Evolutionary conservation across 2,329 filamentous ascomycete genomes (phyloP).

Genomic region (Beauveria australis): DNA sequence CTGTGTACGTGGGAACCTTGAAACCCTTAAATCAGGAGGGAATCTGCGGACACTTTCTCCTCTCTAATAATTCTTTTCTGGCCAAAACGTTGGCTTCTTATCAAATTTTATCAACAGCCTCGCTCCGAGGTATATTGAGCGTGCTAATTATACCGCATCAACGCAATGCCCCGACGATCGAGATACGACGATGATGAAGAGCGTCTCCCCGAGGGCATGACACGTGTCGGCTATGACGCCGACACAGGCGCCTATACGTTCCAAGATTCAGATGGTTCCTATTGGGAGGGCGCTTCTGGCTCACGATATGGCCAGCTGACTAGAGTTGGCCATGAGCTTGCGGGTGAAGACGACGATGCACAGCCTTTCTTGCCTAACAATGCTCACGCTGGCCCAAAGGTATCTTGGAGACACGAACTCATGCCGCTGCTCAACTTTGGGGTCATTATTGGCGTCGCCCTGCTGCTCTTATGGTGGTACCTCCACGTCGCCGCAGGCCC

Average conservation of each 20-base stretch:
- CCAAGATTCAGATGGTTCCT: conserved; percentile 37
- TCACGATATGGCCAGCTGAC: conserved; percentile 40
- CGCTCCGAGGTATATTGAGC: too few relatives aligned
- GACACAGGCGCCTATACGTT: conserved; percentile 46
- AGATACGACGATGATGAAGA: conserved; percentile 39
- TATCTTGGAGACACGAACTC: conserved; percentile 43
- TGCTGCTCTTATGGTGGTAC: conserved; percentile 43
- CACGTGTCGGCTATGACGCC: conserved; percentile 47
- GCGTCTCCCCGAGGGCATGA: conserved; percentile 47
- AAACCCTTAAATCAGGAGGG: background rate
- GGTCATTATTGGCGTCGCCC: conserved; percentile 41
- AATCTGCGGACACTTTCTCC: background rate
- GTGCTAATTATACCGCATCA: background rate
- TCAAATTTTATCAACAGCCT: background rate
- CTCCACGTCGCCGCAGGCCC: conserved; percentile 26
- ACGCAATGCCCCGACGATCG: conserved; percentile 33
- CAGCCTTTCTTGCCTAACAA: conserved; percentile 23
- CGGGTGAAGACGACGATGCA: conserved; percentile 17
- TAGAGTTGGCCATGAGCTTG: conserved; percentile 26
- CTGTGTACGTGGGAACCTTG: background rate
- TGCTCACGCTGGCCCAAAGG: conserved; percentile 16
- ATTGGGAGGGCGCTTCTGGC: conserved; percentile 43
- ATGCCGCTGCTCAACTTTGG: conserved; percentile 52
- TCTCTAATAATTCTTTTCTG: background rate
- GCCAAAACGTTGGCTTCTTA: background rate